Conservation (phyloP, 805 yeast genomes). For the Starmerella geochares region DNA sequence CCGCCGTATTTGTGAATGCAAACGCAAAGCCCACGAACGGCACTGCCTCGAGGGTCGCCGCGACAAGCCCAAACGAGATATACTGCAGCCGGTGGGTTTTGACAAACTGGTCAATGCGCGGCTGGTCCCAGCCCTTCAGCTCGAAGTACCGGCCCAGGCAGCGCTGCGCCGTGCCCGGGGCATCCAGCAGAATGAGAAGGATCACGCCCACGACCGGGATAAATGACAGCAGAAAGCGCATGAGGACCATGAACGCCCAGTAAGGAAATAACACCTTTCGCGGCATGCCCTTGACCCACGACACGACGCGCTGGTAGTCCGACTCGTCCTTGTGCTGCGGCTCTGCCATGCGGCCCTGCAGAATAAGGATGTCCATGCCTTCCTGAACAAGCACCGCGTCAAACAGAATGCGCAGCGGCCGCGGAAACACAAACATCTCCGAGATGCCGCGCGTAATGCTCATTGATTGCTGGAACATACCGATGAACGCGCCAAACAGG, state of each 20-base stretch:
- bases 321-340: constrained; percentile 26
- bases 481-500: constrained; percentile 37
- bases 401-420: constrained; percentile 39
- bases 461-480: constrained; percentile 38
- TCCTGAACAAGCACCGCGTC: constrained; percentile 41
- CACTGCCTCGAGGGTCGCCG: constrained; percentile 32
- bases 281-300: constrained; percentile 34
- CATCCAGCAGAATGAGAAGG: constrained; percentile 40
- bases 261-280: constrained; percentile 34
- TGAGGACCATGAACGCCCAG: constrained; percentile 34
- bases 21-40: constrained; percentile 33
- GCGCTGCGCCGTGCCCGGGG: constrained; percentile 45
- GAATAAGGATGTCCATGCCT: constrained; percentile 39
- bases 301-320: constrained; percentile 32
- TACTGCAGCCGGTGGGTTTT: constrained; percentile 28
- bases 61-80: constrained; percentile 31
- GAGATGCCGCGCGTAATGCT: constrained; percentile 38
- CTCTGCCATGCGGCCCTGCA: constrained; percentile 32
- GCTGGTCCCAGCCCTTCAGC: constrained; percentile 41
- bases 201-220: constrained; percentile 56
- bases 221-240: constrained; percentile 36
- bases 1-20: constrained; percentile 32
- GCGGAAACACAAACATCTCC: constrained; percentile 38
- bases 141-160: constrained; percentile 49
- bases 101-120: constrained; percentile 34